Percentiles rank a stretch among this genome's conserved stretches.
These are phyloP conservation scores for Boechera retrofracta DNA, from an alignment of 345 rosid genomes.

Conservation along the genomic window DNA sequence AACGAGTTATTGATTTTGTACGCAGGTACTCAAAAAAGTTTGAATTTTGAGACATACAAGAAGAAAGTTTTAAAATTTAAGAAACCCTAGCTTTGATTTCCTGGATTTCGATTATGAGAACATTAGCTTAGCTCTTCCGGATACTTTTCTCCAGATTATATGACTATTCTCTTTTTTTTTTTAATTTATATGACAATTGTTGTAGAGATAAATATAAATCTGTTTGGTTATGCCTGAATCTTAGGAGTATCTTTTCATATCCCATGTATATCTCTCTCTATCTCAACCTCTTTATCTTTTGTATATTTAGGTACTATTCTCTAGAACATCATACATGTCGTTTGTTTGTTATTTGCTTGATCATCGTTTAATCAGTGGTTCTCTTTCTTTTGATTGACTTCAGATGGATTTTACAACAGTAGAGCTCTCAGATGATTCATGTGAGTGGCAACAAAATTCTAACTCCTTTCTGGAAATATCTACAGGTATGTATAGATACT, in stretches of 20 bases:
- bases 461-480: conserved; percentile 58
- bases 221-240: not conserved
- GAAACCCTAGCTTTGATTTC: not conserved
- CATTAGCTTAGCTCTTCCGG: not conserved
- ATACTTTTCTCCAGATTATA: not conserved
- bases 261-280: not conserved
- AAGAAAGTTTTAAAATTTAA: not conserved
- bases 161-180: not conserved
- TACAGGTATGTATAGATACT: conserved; percentile 49
- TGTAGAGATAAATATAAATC: not conserved
- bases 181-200: not conserved
- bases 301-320: not conserved
- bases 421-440: conserved; percentile 36
- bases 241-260: not conserved
- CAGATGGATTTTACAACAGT: conserved; percentile 35
- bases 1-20: not conserved
- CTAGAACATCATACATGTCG: too few species aligned
- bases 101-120: not conserved
- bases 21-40: not conserved
- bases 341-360: conserved; percentile 1
- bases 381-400: not conserved
- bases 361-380: not conserved
- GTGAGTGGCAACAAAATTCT: conserved; percentile 49
- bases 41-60: not conserved
- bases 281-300: not conserved